phyloP scores from a whole-genome alignment of 371 early-diverging fungal genomes.

The Actinomortierella ambigua region DNA sequence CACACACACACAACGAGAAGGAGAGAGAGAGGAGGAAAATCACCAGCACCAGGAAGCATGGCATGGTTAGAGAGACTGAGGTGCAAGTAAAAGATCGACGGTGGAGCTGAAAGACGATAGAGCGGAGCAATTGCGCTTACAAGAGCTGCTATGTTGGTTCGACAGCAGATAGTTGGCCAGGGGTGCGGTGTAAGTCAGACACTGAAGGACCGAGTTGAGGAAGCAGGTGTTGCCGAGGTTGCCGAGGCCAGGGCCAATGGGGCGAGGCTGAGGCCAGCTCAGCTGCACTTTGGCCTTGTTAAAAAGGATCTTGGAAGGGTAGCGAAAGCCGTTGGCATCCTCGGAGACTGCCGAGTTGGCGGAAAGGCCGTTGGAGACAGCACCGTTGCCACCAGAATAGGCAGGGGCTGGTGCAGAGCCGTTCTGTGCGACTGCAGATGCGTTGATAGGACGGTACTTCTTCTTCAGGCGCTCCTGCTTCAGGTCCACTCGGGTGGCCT shows the following conservation, averaged over 20 bases:
- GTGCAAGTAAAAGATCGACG: not conserved
- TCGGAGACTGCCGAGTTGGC: slow-evolving; percentile 14
- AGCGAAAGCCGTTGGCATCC: slow-evolving; percentile 70
- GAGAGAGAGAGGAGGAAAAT: not conserved
- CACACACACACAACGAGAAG: not conserved
- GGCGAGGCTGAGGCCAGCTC: slow-evolving; percentile 59
- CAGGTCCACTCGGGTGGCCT: slow-evolving; percentile 56
- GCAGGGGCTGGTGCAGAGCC: slow-evolving; percentile 1
- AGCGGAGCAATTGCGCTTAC: slow-evolving; percentile 37
- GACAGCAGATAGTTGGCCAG: slow-evolving; percentile 77
- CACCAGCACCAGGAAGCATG: not conserved
- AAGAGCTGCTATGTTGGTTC: slow-evolving; percentile 55
- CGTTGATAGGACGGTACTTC: slow-evolving; percentile 65
- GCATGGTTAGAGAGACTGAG: not conserved
- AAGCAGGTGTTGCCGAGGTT: slow-evolving; percentile 97
- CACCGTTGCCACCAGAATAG: slow-evolving; percentile 16
- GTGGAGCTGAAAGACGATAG: no score
- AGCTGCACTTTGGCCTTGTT: slow-evolving; percentile 54
- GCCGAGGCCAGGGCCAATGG: slow-evolving; percentile 79
- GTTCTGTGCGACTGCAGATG: slow-evolving; percentile 4
- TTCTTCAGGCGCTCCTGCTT: slow-evolving; percentile 60
- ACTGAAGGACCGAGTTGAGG: slow-evolving; percentile 92
- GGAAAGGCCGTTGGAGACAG: slow-evolving; percentile 2
- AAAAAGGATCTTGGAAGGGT: slow-evolving; percentile 66
- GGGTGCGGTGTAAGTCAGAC: slow-evolving; percentile 87